Percentiles rank a stretch among this genome's conserved stretches.
These are phyloP conservation scores for Cicer pinnatifidum DNA, from an alignment of 306 rosid species.

Conservation along the genomic window DNA sequence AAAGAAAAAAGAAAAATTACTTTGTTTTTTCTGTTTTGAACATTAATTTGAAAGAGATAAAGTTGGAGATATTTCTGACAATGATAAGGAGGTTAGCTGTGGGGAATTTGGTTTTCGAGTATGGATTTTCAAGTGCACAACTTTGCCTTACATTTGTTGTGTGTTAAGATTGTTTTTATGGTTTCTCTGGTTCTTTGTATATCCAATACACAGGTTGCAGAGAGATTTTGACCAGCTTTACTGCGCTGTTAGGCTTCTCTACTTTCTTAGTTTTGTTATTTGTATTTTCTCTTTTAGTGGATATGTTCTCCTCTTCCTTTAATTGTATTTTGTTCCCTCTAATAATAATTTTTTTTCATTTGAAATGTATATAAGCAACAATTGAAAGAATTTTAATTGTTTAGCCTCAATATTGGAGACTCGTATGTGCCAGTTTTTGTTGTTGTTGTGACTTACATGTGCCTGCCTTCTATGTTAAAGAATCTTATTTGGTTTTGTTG, in stretches of 20 bases:
- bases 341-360: neutral
- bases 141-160: neutral
- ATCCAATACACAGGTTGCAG: neutral
- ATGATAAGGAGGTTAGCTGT: neutral
- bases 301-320: slow-evolving; percentile 3
- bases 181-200: neutral
- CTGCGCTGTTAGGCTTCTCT: neutral
- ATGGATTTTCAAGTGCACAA: slow-evolving; percentile 1
- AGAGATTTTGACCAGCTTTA: neutral
- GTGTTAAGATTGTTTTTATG: neutral
- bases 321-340: neutral
- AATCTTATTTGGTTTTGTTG: slow-evolving; percentile 22
- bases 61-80: neutral
- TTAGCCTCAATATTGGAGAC: slow-evolving; percentile 16
- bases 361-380: neutral
- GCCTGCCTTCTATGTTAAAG: neutral
- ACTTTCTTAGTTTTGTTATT: neutral
- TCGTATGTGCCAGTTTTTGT: slow-evolving; percentile 8
- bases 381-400: neutral
- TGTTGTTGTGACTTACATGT: neutral
- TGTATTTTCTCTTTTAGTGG: neutral
- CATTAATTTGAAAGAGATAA: neutral
- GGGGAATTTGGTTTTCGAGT: slow-evolving; percentile 14
- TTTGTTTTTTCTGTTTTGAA: neutral
- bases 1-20: neutral